These are phyloP conservation scores for Botrytis deweyae DNA, from an alignment of 2,329 filamentous ascomycete genomes.

Conservation along the genomic window DNA sequence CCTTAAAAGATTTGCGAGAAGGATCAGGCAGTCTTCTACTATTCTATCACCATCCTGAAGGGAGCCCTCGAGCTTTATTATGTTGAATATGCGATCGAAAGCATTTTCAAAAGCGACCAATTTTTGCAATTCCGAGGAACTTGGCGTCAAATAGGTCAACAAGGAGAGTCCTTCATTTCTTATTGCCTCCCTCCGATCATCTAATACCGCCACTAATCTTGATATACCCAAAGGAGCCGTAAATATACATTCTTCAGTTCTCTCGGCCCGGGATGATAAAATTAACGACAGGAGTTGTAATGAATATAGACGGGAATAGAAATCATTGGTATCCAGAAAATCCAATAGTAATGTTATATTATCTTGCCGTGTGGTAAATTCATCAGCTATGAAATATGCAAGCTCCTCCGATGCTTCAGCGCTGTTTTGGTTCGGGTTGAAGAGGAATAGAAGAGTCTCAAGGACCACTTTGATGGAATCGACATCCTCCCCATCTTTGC, in stretches of 20 bases:
- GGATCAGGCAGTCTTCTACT: slow-evolving; percentile 88
- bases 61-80: slow-evolving; percentile 80
- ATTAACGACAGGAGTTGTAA: slow-evolving; percentile 88
- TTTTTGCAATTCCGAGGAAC: slow-evolving; percentile 87
- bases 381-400: slow-evolving; percentile 91
- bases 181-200: slow-evolving; percentile 82
- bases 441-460: slow-evolving; percentile 93
- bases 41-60: slow-evolving; percentile 79
- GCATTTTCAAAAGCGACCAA: slow-evolving; percentile 93
- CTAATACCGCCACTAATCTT: slow-evolving; percentile 77
- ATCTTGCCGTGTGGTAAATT: slow-evolving; percentile 96
- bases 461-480: slow-evolving; percentile 94
- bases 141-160: slow-evolving; percentile 82
- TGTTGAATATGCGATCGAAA: slow-evolving; percentile 80
- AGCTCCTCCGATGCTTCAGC: slow-evolving; percentile 96
- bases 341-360: slow-evolving; percentile 90
- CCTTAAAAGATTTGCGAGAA: slow-evolving; percentile 84
- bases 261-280: slow-evolving; percentile 77
- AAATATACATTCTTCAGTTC: slow-evolving; percentile 92
- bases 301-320: slow-evolving; percentile 88
- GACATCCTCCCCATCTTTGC: slow-evolving; percentile 88
- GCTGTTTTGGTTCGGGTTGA: slow-evolving; percentile 69
- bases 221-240: slow-evolving; percentile 86
- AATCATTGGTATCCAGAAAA: slow-evolving; percentile 82
- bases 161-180: slow-evolving; percentile 86